These are phyloP conservation scores for Ascochyta rabiei DNA, from an alignment of 2,329 filamentous ascomycete species.

Conservation along the genomic window DNA sequence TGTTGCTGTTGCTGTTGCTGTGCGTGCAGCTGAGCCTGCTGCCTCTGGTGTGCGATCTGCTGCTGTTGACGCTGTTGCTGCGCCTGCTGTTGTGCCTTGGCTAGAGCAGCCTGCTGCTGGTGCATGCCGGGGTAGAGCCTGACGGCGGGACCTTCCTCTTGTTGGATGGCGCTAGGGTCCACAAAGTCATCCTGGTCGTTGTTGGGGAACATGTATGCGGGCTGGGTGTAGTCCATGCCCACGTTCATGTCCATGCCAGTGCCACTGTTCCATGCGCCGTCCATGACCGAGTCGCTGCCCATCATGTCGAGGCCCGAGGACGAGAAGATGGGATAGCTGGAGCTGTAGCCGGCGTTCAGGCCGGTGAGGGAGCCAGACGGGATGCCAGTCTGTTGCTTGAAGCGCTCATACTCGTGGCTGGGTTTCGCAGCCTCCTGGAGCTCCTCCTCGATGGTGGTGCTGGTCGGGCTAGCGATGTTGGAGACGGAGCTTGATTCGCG, in stretches of 20 bases:
- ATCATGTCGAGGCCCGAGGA: slow-evolving; percentile 73
- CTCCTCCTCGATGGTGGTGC: slow-evolving; percentile 56
- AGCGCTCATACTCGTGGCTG: slow-evolving; percentile 93
- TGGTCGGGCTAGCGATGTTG: slow-evolving; percentile 61
- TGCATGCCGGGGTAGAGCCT: slow-evolving; percentile 94
- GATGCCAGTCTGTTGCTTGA: slow-evolving; percentile 94
- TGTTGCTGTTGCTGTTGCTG: slow-evolving; percentile 50
- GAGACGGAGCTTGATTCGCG: slow-evolving; percentile 60
- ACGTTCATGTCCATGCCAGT: slow-evolving; percentile 66
- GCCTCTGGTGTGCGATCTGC: slow-evolving; percentile 51
- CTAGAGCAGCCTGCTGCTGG: slow-evolving; percentile 76
- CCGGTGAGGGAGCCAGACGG: slow-evolving; percentile 83
- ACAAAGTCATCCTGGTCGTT: slow-evolving; percentile 62
- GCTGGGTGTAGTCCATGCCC: slow-evolving; percentile 62
- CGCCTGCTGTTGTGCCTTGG: slow-evolving; percentile 43
- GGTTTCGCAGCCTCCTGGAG: slow-evolving; percentile 74
- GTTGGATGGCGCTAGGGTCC: slow-evolving; percentile 74
- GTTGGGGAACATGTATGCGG: slow-evolving; percentile 69
- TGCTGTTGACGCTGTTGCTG: slow-evolving; percentile 59
- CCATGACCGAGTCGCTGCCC: slow-evolving; percentile 58
- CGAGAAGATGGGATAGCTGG: slow-evolving; percentile 55
- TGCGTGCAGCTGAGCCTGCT: slow-evolving; percentile 59
- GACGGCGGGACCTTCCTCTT: slow-evolving; percentile 67
- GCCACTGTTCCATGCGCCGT: slow-evolving; percentile 61
- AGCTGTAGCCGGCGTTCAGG: slow-evolving; percentile 65